Percentiles rank a stretch among this genome's conserved stretches.
Evolutionary conservation across 1,139 yeast genomes (phyloP).

Genomic region (Candida mesenterica): DNA sequence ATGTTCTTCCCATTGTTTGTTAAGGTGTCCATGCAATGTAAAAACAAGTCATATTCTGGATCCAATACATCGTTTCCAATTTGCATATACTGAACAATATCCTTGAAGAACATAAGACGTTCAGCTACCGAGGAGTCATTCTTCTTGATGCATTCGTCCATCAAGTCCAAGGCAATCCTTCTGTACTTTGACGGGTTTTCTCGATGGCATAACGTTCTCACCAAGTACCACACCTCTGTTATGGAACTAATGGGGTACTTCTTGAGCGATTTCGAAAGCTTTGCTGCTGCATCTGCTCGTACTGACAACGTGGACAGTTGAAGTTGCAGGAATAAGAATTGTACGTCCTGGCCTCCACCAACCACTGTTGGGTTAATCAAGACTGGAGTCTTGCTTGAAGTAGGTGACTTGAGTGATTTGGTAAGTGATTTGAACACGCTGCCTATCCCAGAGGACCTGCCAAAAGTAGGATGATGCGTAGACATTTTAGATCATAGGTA

Average conservation of each 20-base stretch:
- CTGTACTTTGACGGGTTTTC: constrained; percentile 43
- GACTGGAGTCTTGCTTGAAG: constrained; percentile 35
- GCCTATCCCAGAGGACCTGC: constrained; percentile 38
- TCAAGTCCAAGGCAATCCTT: constrained; percentile 51
- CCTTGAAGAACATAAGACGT: constrained; percentile 57
- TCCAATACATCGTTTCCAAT: constrained; percentile 34
- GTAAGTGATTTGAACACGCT: constrained; percentile 56
- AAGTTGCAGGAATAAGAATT: constrained; percentile 40
- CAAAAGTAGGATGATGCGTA: constrained; percentile 36
- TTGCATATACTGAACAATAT: constrained; percentile 50
- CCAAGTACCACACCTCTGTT: constrained; percentile 76
- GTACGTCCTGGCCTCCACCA: constrained; percentile 59
- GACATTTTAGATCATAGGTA: constrained; percentile 20
- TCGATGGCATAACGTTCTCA: constrained; percentile 52
- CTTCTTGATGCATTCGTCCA: constrained; percentile 54
- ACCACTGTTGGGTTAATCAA: constrained; percentile 57
- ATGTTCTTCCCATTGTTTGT: constrained; percentile 64
- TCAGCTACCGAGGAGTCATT: constrained; percentile 50
- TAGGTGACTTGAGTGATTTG: constrained; percentile 44
- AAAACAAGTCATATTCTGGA: constrained; percentile 51
- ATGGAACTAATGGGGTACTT: constrained; percentile 57
- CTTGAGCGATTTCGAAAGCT: constrained; percentile 50
- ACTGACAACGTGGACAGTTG: constrained; percentile 38
- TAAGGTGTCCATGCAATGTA: constrained; percentile 50
- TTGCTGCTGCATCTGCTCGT: constrained; percentile 52